Evolutionary conservation across 495 filamentous ascomycete species (phyloP), one percentile per base, ranked within the genome.

Genomic region (Penicillium samsonianum): DNA sequence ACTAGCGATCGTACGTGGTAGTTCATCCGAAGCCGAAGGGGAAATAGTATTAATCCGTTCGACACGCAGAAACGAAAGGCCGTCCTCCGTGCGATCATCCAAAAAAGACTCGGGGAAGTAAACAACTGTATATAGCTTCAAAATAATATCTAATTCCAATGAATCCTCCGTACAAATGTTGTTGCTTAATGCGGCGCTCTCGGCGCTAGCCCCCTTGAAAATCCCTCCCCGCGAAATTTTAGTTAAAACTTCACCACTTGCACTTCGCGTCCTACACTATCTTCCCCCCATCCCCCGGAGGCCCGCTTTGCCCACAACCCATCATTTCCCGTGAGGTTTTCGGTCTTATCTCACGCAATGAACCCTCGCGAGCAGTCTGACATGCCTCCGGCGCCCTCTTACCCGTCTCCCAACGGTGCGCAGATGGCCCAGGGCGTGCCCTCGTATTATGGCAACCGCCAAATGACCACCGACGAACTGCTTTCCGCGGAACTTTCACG

Each of bases 41-140:
- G 75, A 76, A 78, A 78, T 74, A 74, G 73, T 76, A 68, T 78
- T 78, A 78, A 78, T 78, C 75, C 75, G 75, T 65, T 67, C 65
- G 65, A 67, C 69, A 73, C 75, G 75, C 75, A 78, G 75, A 78
- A 78, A 78, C 69, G 67, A 78, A 78, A 75, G 67, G 71, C 75
- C 75, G 70, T 71, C 67, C 64, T 73, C 68, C 68, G 73, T 65
- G 60, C 62, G 65, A 75, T 73, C 67, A 73, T 72, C 72, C 67
- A 65, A 55, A 66, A 68, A 70, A 67, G 68, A 71, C 57, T 67
- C 59, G 58, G 45, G 30, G 33, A 50, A 53, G 47, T 52, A 59
- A 50, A 53, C 47, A 53, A 50, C 55, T 41, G 22, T 37, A 28
- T 49, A 57, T 49, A 43, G 53, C 53, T 47, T 55, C 53, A 47